These are phyloP conservation scores for Endotrypanum monterogeii DNA, from an alignment of 208 protist genomes.

Conservation along the genomic window DNA sequence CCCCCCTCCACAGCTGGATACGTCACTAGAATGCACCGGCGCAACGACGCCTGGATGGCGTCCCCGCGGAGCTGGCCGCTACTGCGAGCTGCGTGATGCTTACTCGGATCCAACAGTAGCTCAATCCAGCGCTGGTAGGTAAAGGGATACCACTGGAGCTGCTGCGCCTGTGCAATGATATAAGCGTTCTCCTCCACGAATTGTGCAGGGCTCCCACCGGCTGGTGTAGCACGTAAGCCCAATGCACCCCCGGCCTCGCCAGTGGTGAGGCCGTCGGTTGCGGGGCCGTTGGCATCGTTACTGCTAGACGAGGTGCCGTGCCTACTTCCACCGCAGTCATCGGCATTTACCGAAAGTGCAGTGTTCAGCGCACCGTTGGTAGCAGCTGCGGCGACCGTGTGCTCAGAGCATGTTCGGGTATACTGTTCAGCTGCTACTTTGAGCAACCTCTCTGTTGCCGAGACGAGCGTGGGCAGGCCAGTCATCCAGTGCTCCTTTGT, in stretches of 20 bases:
- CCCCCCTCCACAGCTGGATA: slow-evolving; percentile 37
- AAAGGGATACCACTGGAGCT: slow-evolving; percentile 70
- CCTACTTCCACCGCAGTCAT: background rate
- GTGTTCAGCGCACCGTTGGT: background rate
- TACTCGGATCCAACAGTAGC: slow-evolving; percentile 62
- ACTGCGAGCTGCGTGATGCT: slow-evolving; percentile 23
- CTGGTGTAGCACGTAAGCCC: slow-evolving; percentile 14
- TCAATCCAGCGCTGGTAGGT: slow-evolving; percentile 74
- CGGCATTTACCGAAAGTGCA: background rate
- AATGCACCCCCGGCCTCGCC: background rate
- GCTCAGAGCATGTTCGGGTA: slow-evolving; percentile 20
- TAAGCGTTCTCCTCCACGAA: slow-evolving; percentile 86
- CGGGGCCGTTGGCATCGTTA: background rate
- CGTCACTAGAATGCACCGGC: slow-evolving; percentile 76
- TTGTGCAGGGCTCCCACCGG: slow-evolving; percentile 42
- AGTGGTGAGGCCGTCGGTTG: background rate
- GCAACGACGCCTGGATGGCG: slow-evolving; percentile 70
- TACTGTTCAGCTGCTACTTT: slow-evolving; percentile 49
- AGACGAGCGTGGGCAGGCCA: slow-evolving; percentile 24
- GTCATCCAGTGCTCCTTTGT: slow-evolving; percentile 28
- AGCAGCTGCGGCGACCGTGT: slow-evolving; percentile 2
- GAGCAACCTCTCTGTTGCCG: slow-evolving; percentile 29
- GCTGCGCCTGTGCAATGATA: slow-evolving; percentile 66
- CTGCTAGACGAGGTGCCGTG: background rate
- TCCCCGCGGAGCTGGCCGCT: slow-evolving; percentile 57